A percentile compares a stretch with the other conserved stretches of the same genome.
Evolutionary conservation across 192 early-diverging fungal genomes (phyloP).

Genomic region (Backusella parvicylindrica): DNA sequence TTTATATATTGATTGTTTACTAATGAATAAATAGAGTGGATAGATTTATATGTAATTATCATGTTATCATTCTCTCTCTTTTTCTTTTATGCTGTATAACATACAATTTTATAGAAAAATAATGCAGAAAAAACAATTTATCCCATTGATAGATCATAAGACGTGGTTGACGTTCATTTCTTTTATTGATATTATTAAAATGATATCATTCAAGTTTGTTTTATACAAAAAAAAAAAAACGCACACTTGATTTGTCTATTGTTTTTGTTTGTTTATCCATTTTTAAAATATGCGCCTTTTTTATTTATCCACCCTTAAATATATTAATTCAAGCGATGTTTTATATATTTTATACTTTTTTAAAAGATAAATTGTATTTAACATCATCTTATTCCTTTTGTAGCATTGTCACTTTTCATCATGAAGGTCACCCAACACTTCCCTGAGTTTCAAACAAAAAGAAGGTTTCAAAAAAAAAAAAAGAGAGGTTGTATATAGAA

Average conservation of each 20-base stretch:
- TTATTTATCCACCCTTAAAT: background rate
- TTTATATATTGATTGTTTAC: too few species aligned
- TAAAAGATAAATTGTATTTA: background rate
- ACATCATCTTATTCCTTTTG: background rate
- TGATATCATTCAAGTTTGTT: background rate
- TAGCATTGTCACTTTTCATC: background rate
- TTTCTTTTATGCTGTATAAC: too few species aligned
- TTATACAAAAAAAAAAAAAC: background rate
- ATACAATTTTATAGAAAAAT: background rate
- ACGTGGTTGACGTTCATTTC: background rate
- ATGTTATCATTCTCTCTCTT: too few species aligned
- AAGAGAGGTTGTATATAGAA: too few species aligned
- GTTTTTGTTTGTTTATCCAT: background rate
- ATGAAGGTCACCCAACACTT: background rate
- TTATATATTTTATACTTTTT: background rate
- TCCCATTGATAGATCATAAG: background rate
- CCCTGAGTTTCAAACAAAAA: background rate
- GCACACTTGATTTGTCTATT: background rate
- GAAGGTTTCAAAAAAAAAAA: background rate
- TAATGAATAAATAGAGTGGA: too few species aligned
- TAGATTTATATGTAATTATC: too few species aligned
- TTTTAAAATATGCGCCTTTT: background rate
- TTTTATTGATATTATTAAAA: background rate
- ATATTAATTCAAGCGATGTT: background rate
- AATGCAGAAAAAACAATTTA: background rate